Percentiles rank a stretch among this genome's conserved stretches.
Conservation (phyloP, 2,329 filamentous ascomycete genomes). For the Aspergillus sp. region DNA sequence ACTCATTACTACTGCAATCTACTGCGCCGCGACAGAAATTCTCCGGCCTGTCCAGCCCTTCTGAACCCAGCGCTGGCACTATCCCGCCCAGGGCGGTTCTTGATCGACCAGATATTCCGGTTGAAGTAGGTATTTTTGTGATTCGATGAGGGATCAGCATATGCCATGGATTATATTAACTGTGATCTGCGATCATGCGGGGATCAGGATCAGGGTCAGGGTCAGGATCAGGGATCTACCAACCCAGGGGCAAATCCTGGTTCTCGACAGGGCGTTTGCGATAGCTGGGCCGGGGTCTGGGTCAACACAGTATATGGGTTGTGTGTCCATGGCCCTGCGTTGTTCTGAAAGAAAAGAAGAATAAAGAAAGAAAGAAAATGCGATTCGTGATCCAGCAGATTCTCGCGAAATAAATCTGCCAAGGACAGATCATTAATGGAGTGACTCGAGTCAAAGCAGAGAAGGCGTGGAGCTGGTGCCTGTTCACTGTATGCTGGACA, state of each 20-base stretch:
- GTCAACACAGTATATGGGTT: background rate
- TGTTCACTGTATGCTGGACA: background rate
- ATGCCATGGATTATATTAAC: background rate
- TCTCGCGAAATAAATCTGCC: background rate
- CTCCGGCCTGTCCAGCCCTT: slow-evolving; percentile 18
- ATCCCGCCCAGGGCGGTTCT: slow-evolving; percentile 24
- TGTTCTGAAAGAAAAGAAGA: background rate
- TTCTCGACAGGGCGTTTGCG: background rate
- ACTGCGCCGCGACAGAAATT: slow-evolving; percentile 24
- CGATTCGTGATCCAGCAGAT: background rate
- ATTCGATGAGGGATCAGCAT: slow-evolving; percentile 20
- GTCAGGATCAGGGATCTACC: background rate
- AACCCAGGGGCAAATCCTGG: background rate
- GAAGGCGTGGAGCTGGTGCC: background rate
- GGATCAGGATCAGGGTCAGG: background rate
- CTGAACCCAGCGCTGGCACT: slow-evolving; percentile 23
- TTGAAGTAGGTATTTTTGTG: slow-evolving; percentile 24
- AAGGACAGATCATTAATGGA: background rate
- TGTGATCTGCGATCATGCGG: background rate
- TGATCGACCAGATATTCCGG: slow-evolving; percentile 26
- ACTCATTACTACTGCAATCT: background rate
- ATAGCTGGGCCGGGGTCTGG: background rate
- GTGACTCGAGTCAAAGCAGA: background rate
- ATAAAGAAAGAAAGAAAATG: background rate
- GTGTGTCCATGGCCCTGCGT: background rate